Base-by-base conservation (phyloP, 164 flowering plant species). In the Euptelea pleiosperma region DNA sequence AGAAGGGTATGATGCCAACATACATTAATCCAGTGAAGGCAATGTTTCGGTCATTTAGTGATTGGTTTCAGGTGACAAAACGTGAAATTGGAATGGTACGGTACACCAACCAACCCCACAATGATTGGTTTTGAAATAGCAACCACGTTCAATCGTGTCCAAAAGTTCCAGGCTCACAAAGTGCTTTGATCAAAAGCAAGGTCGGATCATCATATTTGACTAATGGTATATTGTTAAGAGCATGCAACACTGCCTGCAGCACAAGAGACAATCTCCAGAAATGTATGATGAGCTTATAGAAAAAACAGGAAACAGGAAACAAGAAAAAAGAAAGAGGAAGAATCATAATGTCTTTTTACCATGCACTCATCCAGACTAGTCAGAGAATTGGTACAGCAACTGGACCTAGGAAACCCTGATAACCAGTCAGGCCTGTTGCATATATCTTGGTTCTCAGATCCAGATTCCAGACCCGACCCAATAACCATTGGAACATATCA, bases 221-320 rank as follows among this genome's bases (percentile, higher is more conserved):
- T 45, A n/a, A 21, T 2, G 4, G n/a, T 9, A 19, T 49, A 43
- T n/a, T 29, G 57, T 51, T 10, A 55, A 24, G 61, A 63, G 25
- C 53, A 42, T 47, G 26, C 33, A n/a, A 21, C 34, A 42, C n/a
- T 34, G 16, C 67, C 61, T 56, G 67, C 67, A 57, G 29, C 56
- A 57, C 15, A 56, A 41, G n/a, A n/a, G 22, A 51, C 30, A 64
- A 46, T 42, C 25, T 50, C 57, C 41, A 12, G 35, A 56, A 33
- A 31, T 56, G 41, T 49, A 55, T 22, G 39, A 8, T 15, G 35
- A 35, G 11, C 41, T 29, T 28, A 48, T 22, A 21, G 14, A 35
- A 22, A 58, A n/a, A 25, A 58, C 42, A 16, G n/a, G 11, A 19
- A 47, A 46, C 4, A n/a, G 28, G 24, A 49, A 11, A 36, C 26